Percentiles rank a stretch among this genome's conserved stretches.
These are phyloP conservation scores for Fusarium humuli DNA, from an alignment of 2,329 filamentous ascomycete genomes.

Conservation along the genomic window DNA sequence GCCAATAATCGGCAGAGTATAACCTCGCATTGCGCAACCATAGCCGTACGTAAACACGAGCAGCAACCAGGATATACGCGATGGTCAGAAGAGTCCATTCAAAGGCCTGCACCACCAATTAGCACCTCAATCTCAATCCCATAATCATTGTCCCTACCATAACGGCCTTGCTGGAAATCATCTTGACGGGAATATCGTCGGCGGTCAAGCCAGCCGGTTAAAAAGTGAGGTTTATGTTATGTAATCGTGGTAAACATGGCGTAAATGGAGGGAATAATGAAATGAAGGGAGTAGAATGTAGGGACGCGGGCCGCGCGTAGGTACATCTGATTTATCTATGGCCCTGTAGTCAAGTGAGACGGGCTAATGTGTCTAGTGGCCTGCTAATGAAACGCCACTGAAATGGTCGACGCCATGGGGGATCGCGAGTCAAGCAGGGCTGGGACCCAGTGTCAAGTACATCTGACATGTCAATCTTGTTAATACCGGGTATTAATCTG, in stretches of 20 bases:
- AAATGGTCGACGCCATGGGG: neutral
- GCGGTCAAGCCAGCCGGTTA: neutral
- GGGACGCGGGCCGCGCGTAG: neutral
- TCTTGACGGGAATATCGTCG: neutral
- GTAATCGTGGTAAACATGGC: neutral
- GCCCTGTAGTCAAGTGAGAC: neutral
- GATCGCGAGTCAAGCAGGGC: neutral
- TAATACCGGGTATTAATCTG: neutral
- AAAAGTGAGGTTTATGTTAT: neutral
- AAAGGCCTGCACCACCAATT: neutral
- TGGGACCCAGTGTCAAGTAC: neutral
- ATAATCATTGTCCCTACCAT: neutral
- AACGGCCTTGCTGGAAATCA: constrained; percentile 12
- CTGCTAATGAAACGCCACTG: neutral
- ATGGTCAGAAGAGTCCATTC: constrained; percentile 15
- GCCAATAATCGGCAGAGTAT: constrained; percentile 8
- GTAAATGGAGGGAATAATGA: neutral
- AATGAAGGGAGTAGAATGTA: neutral
- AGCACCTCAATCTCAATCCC: neutral
- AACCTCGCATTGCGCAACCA: neutral
- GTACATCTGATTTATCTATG: neutral
- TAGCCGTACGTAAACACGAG: constrained; percentile 7
- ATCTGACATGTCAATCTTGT: neutral
- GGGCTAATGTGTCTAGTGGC: neutral
- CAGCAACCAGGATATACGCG: constrained; percentile 4